These are phyloP conservation scores for Ambrosiella xylebori DNA, from an alignment of 2,329 filamentous ascomycete genomes.

Conservation along the genomic window DNA sequence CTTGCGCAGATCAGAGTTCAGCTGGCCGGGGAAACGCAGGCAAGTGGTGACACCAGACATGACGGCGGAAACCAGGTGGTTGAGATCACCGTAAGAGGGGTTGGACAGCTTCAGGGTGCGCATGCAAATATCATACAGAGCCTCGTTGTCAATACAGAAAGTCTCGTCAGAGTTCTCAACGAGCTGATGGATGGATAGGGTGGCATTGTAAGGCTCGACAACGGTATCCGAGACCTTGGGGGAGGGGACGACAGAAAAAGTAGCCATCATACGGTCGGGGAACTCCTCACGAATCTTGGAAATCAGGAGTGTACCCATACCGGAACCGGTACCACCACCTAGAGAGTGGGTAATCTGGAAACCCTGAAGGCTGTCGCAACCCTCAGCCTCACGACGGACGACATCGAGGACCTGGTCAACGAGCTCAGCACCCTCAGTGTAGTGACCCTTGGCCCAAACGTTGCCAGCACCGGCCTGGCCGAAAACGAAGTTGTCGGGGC, in stretches of 20 bases:
- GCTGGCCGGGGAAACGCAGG: slow-evolving; percentile 96
- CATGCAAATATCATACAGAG: slow-evolving; percentile 99
- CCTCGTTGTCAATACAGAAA: slow-evolving; percentile 99
- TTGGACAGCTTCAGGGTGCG: slow-evolving; percentile 96
- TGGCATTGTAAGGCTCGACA: slow-evolving; percentile 99
- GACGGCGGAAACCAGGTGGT: slow-evolving; percentile 98
- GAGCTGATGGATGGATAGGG: slow-evolving; percentile 94
- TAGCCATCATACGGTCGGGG: slow-evolving; percentile 99
- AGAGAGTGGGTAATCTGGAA: slow-evolving; percentile 99
- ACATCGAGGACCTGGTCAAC: slow-evolving; percentile 97
- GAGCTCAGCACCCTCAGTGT: slow-evolving; percentile 98
- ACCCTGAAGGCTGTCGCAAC: slow-evolving; percentile 97
- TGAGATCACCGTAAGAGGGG: slow-evolving; percentile 96
- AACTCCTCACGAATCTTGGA: slow-evolving; percentile 99
- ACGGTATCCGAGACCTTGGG: slow-evolving; percentile 99
- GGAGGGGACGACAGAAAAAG: slow-evolving; percentile 95
- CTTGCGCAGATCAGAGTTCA: slow-evolving; percentile 99
- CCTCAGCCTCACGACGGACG: slow-evolving; percentile 95
- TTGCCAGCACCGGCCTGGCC: slow-evolving; percentile 99
- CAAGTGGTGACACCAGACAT: slow-evolving; percentile 99
- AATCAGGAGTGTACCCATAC: slow-evolving; percentile 99
- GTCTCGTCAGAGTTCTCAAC: slow-evolving; percentile 99
- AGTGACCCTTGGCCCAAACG: slow-evolving; percentile 99
- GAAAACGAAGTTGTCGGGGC: slow-evolving; percentile 99
- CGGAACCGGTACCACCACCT: slow-evolving; percentile 98